Conservation (phyloP, 768 basidiomycete species). For the Coprinopsis marcescibilis region DNA sequence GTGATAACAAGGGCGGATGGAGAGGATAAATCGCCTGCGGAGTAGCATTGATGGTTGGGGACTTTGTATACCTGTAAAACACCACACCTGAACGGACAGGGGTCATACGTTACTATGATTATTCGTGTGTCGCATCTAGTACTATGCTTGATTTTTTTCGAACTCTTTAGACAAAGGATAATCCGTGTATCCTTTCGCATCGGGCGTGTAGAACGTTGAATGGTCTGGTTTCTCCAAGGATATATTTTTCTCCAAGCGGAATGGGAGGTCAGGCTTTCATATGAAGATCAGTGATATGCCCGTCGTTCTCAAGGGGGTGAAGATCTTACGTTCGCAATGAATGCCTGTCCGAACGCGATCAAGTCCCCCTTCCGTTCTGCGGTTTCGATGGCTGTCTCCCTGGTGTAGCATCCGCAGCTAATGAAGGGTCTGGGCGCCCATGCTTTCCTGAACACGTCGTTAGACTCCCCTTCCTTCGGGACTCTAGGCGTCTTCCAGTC, state of each 20-base stretch:
- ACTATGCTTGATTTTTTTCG: no score
- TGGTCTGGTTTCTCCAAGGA: no score
- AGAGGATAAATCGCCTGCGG: no score
- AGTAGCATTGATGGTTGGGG: no score
- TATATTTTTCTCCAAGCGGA: no score
- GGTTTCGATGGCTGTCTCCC: constrained; percentile 30
- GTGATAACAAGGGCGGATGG: no score
- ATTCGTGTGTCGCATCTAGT: no score
- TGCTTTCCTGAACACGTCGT: constrained; percentile 39
- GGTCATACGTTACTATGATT: no score
- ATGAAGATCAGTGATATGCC: background rate
- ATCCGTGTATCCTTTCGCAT: constrained; percentile 28
- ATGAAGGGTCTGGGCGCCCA: constrained; percentile 40
- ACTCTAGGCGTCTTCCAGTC: no score
- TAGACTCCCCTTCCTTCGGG: constrained; percentile 22
- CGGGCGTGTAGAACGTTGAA: no score
- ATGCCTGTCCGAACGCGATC: constrained; percentile 25
- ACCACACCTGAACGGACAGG: no score
- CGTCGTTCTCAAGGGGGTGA: background rate
- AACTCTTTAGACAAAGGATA: constrained; percentile 21
- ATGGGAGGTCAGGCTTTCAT: constrained; percentile 13
- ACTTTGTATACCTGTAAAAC: no score
- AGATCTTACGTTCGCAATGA: constrained; percentile 27
- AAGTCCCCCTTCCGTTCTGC: constrained; percentile 23
- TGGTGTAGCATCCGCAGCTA: constrained; percentile 38